Base-by-base conservation (phyloP, 495 filamentous ascomycete genomes). In the Penicillium diatomitis region DNA sequence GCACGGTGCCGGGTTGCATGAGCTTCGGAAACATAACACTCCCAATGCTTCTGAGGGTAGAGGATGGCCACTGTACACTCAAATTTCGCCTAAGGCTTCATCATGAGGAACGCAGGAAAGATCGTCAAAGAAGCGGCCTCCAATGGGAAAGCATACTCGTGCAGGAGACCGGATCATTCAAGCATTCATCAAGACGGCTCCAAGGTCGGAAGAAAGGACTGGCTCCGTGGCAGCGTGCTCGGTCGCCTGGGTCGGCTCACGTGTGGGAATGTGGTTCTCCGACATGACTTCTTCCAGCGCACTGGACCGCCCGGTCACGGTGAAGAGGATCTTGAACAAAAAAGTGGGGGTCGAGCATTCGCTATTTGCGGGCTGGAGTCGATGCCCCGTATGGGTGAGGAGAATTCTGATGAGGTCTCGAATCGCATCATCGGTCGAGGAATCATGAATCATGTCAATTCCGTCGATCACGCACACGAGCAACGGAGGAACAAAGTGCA, bases 311-410 rank as follows among this genome's bases (percentile, higher is more conserved):
- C 68, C 67, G 5, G 57, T 48, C 8, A 70, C 67, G 8, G 71
- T 74, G 44, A 74, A 71, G 7, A 74, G 53, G 5, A 69, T 63
- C 44, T 74, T 74, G 44, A 74, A 55, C 2, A 72, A 41, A 45
- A 62, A 59, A 3, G 56, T 50, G 4, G 66, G 58, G n/a, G 55
- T 58, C n/a, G 62, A 58, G n/a, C 51, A 53, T 28, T 60, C 46
- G 41, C 39, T 49, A 11, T 52, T 56, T 8, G 53, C 57, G 1
- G 56, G 40, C 39, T 49, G 56, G 6, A 53, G 45, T 35, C 62
- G 61, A 45, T 64, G 61, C 27, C 60, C 54, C n/a, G 65, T 70
- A 55, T 74, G 69, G 2, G 58, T 63, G 30, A 71, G 55, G 0
- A 74, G 51, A 3, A 64, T 59, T 12, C 65, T 59, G 29, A 74